A percentile compares a stretch with the other conserved stretches of the same genome.
These are phyloP conservation scores for Arctostaphylos glauca DNA, from an alignment of 148 eudicot genomes.

Conservation along the genomic window DNA sequence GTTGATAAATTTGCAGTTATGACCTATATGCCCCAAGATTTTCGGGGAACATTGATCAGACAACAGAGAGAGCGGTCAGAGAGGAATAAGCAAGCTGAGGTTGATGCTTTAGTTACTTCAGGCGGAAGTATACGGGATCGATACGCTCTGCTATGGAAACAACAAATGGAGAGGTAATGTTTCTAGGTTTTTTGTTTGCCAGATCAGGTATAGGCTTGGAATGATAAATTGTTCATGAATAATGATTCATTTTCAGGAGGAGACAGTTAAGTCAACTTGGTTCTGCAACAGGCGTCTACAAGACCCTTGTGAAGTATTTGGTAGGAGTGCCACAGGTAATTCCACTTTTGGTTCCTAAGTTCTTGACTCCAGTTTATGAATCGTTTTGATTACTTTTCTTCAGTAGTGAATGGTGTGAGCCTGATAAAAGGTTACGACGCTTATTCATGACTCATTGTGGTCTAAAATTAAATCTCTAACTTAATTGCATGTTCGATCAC, in stretches of 20 bases:
- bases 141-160: conserved; percentile 89
- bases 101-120: conserved; percentile 77
- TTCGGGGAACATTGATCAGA: conserved; percentile 85
- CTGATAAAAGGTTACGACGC: neutral
- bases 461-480: neutral
- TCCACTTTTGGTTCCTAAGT: neutral
- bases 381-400: neutral
- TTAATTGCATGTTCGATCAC: neutral
- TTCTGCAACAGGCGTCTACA: conserved; percentile 95
- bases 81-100: conserved; percentile 82
- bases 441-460: neutral
- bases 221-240: conserved; percentile 6
- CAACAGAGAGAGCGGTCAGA: conserved; percentile 97
- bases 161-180: conserved; percentile 92
- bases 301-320: conserved; percentile 91
- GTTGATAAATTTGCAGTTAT: conserved; percentile 60
- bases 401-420: neutral
- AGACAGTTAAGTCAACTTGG: conserved; percentile 92
- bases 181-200: conserved; percentile 2
- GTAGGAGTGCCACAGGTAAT: conserved; percentile 97
- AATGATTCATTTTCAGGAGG: conserved; percentile 56
- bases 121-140: conserved; percentile 89
- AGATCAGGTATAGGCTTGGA: neutral
- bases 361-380: neutral
- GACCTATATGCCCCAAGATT: conserved; percentile 99